These are phyloP conservation scores for Pulveroboletus sp. DNA, from an alignment of 768 basidiomycete species.

Conservation along the genomic window DNA sequence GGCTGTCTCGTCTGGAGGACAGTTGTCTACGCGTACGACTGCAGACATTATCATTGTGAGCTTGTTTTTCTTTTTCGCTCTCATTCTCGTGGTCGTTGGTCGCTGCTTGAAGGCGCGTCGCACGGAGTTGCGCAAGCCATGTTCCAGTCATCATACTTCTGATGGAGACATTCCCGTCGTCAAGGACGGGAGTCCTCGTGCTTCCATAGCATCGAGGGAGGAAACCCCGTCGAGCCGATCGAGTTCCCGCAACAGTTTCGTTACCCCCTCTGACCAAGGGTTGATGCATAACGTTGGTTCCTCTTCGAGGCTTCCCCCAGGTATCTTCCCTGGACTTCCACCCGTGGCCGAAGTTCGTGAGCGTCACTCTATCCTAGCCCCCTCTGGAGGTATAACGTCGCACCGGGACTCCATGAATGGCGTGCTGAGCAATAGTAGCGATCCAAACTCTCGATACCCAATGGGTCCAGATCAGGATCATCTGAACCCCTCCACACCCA, in stretches of 20 bases:
- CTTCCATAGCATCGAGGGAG: background rate
- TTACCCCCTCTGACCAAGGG: slow-evolving; percentile 40
- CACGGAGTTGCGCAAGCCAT: slow-evolving; percentile 36
- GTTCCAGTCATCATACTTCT: slow-evolving; percentile 31
- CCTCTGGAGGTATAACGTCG: too few relatives aligned
- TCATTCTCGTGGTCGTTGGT: slow-evolving; percentile 43
- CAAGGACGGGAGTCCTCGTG: slow-evolving; percentile 6
- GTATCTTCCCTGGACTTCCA: too few relatives aligned
- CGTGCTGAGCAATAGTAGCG: too few relatives aligned
- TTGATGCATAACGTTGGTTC: too few relatives aligned
- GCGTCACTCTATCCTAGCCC: too few relatives aligned
- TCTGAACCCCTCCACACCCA: too few relatives aligned
- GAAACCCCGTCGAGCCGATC: slow-evolving; percentile 17
- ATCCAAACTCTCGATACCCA: too few relatives aligned
- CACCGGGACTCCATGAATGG: too few relatives aligned
- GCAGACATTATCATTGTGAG: slow-evolving; percentile 40
- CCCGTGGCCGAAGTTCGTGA: too few relatives aligned
- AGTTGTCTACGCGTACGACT: slow-evolving; percentile 42
- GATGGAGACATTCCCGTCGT: slow-evolving; percentile 1
- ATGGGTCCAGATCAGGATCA: too few relatives aligned
- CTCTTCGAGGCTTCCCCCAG: too few relatives aligned
- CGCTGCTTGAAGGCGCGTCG: slow-evolving; percentile 42
- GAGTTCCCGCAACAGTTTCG: slow-evolving; percentile 57
- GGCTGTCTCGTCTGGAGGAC: slow-evolving; percentile 18
- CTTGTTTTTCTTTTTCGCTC: slow-evolving; percentile 27